Percentiles rank a stretch among this genome's conserved stretches.
phyloP scores from a whole-genome alignment of 768 basidiomycete genomes.

The Clitopilus hobsonii region DNA sequence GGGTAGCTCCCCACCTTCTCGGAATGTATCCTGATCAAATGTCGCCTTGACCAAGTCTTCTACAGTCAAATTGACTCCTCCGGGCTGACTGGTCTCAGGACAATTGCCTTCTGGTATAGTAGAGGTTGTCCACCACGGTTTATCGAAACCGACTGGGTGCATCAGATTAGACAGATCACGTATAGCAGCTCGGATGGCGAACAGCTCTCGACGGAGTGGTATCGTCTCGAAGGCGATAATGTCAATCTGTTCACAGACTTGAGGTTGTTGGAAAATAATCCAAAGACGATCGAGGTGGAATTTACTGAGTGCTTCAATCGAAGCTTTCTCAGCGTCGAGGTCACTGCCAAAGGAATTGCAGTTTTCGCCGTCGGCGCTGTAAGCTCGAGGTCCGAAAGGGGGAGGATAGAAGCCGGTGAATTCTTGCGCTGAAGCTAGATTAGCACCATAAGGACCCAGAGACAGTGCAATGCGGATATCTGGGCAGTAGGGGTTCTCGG shows the following conservation, averaged over 20 bases:
- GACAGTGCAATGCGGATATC: constrained; percentile 57
- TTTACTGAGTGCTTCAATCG: constrained; percentile 46
- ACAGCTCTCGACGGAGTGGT: constrained; percentile 60
- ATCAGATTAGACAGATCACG: neutral
- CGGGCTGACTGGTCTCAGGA: constrained; percentile 29
- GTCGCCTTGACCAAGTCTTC: constrained; percentile 40
- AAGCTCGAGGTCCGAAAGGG: constrained; percentile 60
- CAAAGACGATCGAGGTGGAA: constrained; percentile 64
- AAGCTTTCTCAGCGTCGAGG: constrained; percentile 24
- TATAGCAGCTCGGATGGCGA: constrained; percentile 63
- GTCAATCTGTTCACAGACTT: constrained; percentile 54
- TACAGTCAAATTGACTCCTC: constrained; percentile 20
- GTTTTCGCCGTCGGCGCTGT: constrained; percentile 25
- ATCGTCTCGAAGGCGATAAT: constrained; percentile 77
- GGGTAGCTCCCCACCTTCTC: constrained; percentile 10
- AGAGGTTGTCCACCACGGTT: constrained; percentile 75
- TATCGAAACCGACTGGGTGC: constrained; percentile 28
- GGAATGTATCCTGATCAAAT: too few species aligned
- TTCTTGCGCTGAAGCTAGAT: constrained; percentile 61
- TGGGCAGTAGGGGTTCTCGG: constrained; percentile 8
- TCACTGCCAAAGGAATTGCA: constrained; percentile 36
- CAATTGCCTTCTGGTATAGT: constrained; percentile 52
- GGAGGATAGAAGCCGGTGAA: constrained; percentile 74
- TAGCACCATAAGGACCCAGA: constrained; percentile 72
- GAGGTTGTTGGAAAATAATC: constrained; percentile 42